Conservation (phyloP, 768 basidiomycete species). For the Termitomyces sp. region DNA sequence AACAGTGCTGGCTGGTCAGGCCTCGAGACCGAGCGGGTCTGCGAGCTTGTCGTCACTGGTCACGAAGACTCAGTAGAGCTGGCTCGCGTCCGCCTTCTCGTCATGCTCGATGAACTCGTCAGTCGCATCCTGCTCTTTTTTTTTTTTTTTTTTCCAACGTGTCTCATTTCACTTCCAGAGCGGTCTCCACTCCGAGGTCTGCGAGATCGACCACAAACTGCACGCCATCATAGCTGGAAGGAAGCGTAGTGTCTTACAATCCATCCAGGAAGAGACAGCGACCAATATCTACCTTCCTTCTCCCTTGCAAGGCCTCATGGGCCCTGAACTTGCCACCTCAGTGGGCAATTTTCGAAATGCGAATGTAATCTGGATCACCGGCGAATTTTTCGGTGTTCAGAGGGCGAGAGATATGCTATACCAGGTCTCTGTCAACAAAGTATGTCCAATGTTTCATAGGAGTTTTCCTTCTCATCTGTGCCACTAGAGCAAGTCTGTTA, state of each 20-base stretch:
- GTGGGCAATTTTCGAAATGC: slow-evolving; percentile 48
- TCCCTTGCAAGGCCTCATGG: slow-evolving; percentile 79
- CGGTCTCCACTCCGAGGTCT: slow-evolving; percentile 84
- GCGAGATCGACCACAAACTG: slow-evolving; percentile 93
- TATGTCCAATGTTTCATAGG: slow-evolving; percentile 23
- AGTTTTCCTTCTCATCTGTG: not conserved
- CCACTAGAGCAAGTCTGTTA: slow-evolving; percentile 75
- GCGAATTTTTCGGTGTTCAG: slow-evolving; percentile 95
- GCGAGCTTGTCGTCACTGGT: slow-evolving; percentile 89
- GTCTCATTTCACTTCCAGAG: slow-evolving; percentile 43
- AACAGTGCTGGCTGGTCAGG: slow-evolving; percentile 81
- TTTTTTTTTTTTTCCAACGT: not conserved
- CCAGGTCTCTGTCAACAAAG: slow-evolving; percentile 84
- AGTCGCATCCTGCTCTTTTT: slow-evolving; percentile 24
- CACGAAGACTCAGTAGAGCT: slow-evolving; percentile 85
- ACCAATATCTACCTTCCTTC: slow-evolving; percentile 96
- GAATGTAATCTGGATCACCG: slow-evolving; percentile 92
- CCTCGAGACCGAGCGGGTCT: slow-evolving; percentile 89
- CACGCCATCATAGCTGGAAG: slow-evolving; percentile 89
- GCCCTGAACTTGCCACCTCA: slow-evolving; percentile 48
- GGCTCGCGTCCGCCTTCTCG: slow-evolving; percentile 84
- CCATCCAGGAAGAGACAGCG: slow-evolving; percentile 94
- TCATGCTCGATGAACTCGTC: slow-evolving; percentile 93
- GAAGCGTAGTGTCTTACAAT: slow-evolving; percentile 80
- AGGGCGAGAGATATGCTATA: slow-evolving; percentile 93